phyloP scores from a whole-genome alignment of 306 rosid species.

The Prinsepia uniflora region DNA sequence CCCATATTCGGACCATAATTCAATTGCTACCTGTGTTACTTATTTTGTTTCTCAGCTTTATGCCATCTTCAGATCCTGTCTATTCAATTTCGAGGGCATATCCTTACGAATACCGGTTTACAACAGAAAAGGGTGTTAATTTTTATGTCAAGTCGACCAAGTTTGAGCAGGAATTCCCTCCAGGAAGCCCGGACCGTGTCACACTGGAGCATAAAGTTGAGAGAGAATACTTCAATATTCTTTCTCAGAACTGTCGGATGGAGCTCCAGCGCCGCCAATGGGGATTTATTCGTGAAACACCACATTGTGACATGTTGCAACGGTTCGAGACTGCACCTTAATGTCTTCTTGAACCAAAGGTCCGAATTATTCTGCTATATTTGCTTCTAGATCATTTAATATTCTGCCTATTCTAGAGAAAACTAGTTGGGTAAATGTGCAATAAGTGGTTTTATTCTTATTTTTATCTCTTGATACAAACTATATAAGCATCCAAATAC shows the following conservation, averaged over 20 bases:
- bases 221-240: conserved; percentile 67
- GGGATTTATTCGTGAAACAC: conserved; percentile 87
- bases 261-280: conserved; percentile 89
- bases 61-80: conserved; percentile 81
- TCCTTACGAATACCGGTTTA: conserved; percentile 61
- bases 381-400: conserved; percentile 39
- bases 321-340: conserved; percentile 43
- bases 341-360: conserved; percentile 35
- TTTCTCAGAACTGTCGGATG: conserved; percentile 68
- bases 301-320: conserved; percentile 79
- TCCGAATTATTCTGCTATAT: conserved; percentile 29
- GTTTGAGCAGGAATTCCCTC: conserved; percentile 66
- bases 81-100: conserved; percentile 50
- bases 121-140: conserved; percentile 69
- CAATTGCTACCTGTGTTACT: conserved; percentile 75
- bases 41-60: conserved; percentile 57
- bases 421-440: conserved; percentile 26
- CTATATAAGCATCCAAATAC: conserved; percentile 7
- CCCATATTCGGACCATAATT: conserved; percentile 49
- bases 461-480: not conserved
- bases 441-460: conserved; percentile 34
- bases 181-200: conserved; percentile 37
- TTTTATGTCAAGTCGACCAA: conserved; percentile 70
- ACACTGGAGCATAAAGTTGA: conserved; percentile 55
- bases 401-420: conserved; percentile 23